These are phyloP conservation scores for Fusarium acutatum DNA, from an alignment of 2,329 filamentous ascomycete species.

Conservation along the genomic window DNA sequence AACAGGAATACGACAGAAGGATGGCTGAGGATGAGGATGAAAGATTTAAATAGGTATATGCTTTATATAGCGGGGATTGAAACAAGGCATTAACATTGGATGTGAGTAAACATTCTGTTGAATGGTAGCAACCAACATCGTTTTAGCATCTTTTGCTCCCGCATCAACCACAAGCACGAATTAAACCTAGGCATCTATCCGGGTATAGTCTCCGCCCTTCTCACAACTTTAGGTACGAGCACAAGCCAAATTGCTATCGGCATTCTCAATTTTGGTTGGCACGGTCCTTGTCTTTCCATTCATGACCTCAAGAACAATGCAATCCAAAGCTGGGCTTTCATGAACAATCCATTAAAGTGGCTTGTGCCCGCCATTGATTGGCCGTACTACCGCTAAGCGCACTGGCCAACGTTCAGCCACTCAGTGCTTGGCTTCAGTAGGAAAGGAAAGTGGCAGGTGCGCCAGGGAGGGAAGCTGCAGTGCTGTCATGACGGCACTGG, in stretches of 20 bases:
- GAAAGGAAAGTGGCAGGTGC: slow-evolving; percentile 11
- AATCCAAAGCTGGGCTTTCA: not conserved
- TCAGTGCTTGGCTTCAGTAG: not conserved
- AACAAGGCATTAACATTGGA: not conserved
- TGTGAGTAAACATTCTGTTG: not conserved
- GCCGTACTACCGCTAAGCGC: slow-evolving; percentile 31
- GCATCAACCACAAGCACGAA: not conserved
- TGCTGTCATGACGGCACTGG: slow-evolving; percentile 30
- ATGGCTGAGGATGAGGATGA: not conserved
- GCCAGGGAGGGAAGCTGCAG: not conserved
- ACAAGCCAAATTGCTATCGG: not conserved
- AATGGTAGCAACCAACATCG: not conserved
- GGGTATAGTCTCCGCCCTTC: not conserved
- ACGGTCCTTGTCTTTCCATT: slow-evolving; percentile 15
- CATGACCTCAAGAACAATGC: slow-evolving; percentile 34
- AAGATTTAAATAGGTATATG: not conserved
- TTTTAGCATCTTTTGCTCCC: not conserved
- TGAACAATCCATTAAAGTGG: slow-evolving; percentile 13
- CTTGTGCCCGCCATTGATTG: slow-evolving; percentile 30
- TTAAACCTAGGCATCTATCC: not conserved
- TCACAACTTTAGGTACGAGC: not conserved
- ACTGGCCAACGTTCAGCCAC: slow-evolving; percentile 22
- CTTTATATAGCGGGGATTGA: not conserved
- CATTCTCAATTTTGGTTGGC: slow-evolving; percentile 13
- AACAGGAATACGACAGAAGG: not conserved